Conservation (phyloP, 352 stramenopile genomes). For the Stramenopiles sp. region DNA sequence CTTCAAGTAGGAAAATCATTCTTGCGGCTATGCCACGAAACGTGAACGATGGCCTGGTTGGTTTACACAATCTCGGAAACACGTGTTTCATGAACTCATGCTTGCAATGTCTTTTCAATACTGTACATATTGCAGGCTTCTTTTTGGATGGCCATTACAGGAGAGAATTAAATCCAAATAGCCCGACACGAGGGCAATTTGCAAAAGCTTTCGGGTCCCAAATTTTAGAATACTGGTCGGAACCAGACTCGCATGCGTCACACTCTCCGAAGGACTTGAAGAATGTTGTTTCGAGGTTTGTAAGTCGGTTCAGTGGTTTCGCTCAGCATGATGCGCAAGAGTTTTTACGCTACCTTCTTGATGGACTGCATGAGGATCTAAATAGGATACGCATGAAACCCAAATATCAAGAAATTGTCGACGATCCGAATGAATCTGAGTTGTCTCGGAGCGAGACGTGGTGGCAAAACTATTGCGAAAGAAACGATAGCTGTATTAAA, state of each 20-base stretch:
- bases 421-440: slow-evolving; percentile 39
- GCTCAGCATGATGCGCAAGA: slow-evolving; percentile 73
- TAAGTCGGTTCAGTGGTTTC: slow-evolving; percentile 65
- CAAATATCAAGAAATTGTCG: slow-evolving; percentile 44
- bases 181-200: slow-evolving; percentile 79
- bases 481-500: slow-evolving; percentile 89
- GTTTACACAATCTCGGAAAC: slow-evolving; percentile 19
- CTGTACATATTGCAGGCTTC: slow-evolving; percentile 13
- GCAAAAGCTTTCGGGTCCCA: slow-evolving; percentile 80
- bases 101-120: slow-evolving; percentile 18
- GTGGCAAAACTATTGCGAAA: slow-evolving; percentile 40
- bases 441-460: slow-evolving; percentile 52
- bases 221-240: slow-evolving; percentile 78
- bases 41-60: slow-evolving; percentile 12
- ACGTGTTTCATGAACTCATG: slow-evolving; percentile 21
- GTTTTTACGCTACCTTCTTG: slow-evolving; percentile 81
- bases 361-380: slow-evolving; percentile 93
- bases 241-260: slow-evolving; percentile 28
- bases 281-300: slow-evolving; percentile 61
- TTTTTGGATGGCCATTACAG: slow-evolving; percentile 17
- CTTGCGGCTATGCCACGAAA: no score
- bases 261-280: background rate
- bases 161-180: slow-evolving; percentile 78
- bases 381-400: slow-evolving; percentile 74
- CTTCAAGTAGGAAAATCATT: no score